These are phyloP conservation scores for Geotrichum macrosporum DNA, from an alignment of 1,139 yeast genomes.

Conservation along the genomic window DNA sequence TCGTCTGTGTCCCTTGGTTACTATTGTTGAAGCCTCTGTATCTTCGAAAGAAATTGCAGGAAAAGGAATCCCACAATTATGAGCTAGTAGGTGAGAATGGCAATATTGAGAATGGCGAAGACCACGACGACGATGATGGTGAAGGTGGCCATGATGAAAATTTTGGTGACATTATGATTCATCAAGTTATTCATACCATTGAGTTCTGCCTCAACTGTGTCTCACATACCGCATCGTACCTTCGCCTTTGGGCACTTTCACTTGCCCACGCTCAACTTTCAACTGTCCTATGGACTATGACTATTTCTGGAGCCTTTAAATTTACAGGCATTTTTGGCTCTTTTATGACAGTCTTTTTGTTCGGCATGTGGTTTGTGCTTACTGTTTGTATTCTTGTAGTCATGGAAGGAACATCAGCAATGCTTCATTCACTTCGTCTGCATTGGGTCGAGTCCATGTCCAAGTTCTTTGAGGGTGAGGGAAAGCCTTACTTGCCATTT, in stretches of 20 bases:
- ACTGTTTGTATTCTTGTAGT: constrained; percentile 87
- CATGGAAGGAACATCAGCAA: constrained; percentile 99
- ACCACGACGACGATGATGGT: constrained; percentile 37
- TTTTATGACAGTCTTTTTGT: constrained; percentile 66
- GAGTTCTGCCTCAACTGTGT: constrained; percentile 97
- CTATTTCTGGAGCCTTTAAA: constrained; percentile 78
- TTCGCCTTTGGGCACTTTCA: constrained; percentile 95
- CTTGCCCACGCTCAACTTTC: constrained; percentile 97
- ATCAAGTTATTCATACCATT: constrained; percentile 96
- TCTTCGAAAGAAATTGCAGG: constrained; percentile 40
- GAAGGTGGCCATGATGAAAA: constrained; percentile 48
- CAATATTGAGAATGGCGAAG: constrained; percentile 25
- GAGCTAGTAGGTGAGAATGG: constrained; percentile 18
- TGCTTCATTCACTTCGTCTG: constrained; percentile 92
- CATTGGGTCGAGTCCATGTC: constrained; percentile 99
- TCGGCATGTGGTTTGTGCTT: constrained; percentile 91
- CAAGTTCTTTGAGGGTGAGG: constrained; percentile 95
- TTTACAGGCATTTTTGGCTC: constrained; percentile 67
- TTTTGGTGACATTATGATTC: constrained; percentile 91
- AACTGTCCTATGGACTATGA: constrained; percentile 93
- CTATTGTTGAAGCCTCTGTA: constrained; percentile 78
- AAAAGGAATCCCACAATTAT: constrained; percentile 19
- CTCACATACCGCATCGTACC: constrained; percentile 95
- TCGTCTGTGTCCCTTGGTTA: constrained; percentile 92
- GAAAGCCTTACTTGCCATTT: constrained; percentile 82